Evolutionary conservation across 2,329 filamentous ascomycete genomes (phyloP).

Genomic region (Chrysoporthe deuterocubensis): DNA sequence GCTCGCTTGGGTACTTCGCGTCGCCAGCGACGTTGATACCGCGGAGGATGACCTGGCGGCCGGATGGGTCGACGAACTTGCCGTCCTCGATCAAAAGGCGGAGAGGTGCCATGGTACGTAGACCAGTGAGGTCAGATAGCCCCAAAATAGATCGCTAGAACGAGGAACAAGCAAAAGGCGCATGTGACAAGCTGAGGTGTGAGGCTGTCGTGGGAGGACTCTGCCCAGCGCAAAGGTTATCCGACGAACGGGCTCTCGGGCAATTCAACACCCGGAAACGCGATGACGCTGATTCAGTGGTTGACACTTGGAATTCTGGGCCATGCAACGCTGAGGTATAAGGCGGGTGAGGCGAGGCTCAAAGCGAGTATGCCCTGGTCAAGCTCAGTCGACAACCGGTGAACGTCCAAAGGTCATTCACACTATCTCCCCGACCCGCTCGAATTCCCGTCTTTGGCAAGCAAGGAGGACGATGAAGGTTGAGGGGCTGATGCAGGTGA

Average conservation of each 20-base stretch:
- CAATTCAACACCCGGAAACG: not conserved
- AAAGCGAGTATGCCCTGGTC: not conserved
- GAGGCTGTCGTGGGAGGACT: not conserved
- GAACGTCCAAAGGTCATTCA: not conserved
- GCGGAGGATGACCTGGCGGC: conserved; percentile 84
- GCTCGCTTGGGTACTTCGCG: conserved; percentile 78
- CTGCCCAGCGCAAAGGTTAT: not conserved
- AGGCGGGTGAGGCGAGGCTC: not conserved
- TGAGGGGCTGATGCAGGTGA: conserved; percentile 2
- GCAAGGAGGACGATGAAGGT: not conserved
- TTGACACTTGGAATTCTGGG: not conserved
- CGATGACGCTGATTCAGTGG: not conserved
- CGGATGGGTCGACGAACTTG: conserved; percentile 78
- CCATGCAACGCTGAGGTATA: not conserved
- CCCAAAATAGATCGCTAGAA: not conserved
- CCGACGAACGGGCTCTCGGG: not conserved
- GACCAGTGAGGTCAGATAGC: no score
- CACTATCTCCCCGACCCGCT: not conserved
- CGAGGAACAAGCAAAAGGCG: not conserved
- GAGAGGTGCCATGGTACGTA: conserved; percentile 67
- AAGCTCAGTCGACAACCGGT: not conserved
- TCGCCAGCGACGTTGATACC: conserved; percentile 95
- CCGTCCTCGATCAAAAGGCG: conserved; percentile 84
- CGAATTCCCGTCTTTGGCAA: not conserved
- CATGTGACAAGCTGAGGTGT: not conserved